Conservation (phyloP, 768 basidiomycete species). For the Tylopilus sp. region DNA sequence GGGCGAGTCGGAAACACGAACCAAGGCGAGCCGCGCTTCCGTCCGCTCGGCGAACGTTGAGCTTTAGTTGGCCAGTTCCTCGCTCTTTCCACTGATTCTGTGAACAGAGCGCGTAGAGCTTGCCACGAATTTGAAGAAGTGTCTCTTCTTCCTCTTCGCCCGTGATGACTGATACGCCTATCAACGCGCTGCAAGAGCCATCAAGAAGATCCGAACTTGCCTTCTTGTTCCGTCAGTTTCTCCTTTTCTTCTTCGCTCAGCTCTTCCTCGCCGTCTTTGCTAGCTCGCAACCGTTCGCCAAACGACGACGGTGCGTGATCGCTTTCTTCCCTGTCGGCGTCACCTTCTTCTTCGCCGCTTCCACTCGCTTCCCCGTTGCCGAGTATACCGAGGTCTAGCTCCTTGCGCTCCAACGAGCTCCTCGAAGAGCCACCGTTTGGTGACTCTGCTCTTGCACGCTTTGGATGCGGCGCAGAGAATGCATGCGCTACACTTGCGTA, state of each 20-base stretch:
- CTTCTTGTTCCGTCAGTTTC: conserved; percentile 63
- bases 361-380: conserved; percentile 38
- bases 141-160: conserved; percentile 84
- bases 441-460: conserved; percentile 53
- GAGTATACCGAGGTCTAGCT: conserved; percentile 23
- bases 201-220: conserved; percentile 35
- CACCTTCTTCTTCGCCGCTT: conserved; percentile 44
- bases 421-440: conserved; percentile 42
- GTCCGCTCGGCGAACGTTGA: conserved; percentile 65
- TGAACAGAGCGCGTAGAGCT: conserved; percentile 59
- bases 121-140: conserved; percentile 72
- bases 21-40: conserved; percentile 68
- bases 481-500: conserved; percentile 52
- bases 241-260: conserved; percentile 40
- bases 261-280: conserved; percentile 56
- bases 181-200: not conserved
- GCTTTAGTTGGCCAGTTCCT: conserved; percentile 65
- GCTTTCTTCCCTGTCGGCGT: conserved; percentile 30
- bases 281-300: conserved; percentile 64
- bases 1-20: conserved; percentile 23
- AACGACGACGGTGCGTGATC: conserved; percentile 43
- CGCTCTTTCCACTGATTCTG: conserved; percentile 74
- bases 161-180: conserved; percentile 49
- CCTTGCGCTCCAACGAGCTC: conserved; percentile 44
- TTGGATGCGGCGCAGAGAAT: conserved; percentile 40